Base-by-base conservation (phyloP, 805 yeast genomes). In the Sugiyamaella marilandica region DNA sequence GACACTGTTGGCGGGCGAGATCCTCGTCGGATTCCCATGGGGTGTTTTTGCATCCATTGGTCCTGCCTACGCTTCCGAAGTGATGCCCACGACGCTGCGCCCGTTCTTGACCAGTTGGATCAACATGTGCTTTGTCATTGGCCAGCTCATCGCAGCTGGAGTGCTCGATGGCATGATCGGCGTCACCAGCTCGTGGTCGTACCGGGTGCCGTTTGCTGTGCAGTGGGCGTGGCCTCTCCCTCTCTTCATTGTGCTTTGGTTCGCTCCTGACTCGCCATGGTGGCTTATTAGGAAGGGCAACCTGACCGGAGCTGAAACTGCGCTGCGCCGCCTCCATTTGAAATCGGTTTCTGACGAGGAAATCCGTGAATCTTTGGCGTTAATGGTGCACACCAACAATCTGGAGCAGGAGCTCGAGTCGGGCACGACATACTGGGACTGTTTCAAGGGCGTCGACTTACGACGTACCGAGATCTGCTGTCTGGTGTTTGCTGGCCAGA, bases 181-280 rank as follows among this genome's bases (percentile, higher is more conserved):
- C 56, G 32, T 39, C 18, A 54, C 51, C 10, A 52, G 64, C 32
- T 61, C 69, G 18, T 57, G 71, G 68, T 74, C 80, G 5, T 81
- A 77, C 63, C 69, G 74, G 48, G 67, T 79, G 41, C 84, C 85
- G 10, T 79, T 76, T 60, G 84, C 80, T 2, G 54, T 80, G 10
- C 85, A 81, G 65, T 81, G 84, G 84, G 65, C 72, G 3, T 81
- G 82, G 83, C 78, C 82, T 4, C 62, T 73, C 11, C 81, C 81
- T 35, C 62, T 80, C 21, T 59, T 72, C 29, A 62, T 76, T 3
- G 50, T 32, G 2, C 51, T 55, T 2, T 41, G 19, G 39, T 76
- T 81, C 35, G 84, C 84, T 10, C 67, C 66, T 8, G 84, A 80
- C 51, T 77, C 82, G 5, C 84, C 84, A 26, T 75, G 79, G 75